Conservation (phyloP, 176 grass and related monocot genomes). For the Pharus latifolius region DNA sequence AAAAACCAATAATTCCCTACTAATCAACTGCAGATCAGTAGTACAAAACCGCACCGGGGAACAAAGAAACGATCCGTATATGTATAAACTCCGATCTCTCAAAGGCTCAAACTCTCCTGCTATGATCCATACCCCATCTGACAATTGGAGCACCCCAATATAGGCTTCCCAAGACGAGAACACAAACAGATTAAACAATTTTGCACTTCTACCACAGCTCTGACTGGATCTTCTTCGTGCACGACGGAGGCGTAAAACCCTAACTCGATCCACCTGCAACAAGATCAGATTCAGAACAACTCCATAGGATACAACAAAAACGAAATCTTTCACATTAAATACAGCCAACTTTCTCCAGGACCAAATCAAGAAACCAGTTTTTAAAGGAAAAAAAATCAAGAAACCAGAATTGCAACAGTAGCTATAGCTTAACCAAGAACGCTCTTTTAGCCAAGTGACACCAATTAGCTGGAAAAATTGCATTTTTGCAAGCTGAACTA, state of each 20-base stretch:
- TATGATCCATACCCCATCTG: conserved; percentile 12
- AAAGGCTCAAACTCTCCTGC: not conserved
- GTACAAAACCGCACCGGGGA: not conserved
- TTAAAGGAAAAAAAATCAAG: not conserved
- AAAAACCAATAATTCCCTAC: conserved; percentile 4
- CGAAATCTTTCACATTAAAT: not conserved
- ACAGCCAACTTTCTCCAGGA: too few relatives aligned
- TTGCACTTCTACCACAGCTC: not conserved
- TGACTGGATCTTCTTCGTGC: not conserved
- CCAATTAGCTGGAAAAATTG: conserved; percentile 10
- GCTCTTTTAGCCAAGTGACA: not conserved
- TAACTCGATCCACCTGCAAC: conserved; percentile 14
- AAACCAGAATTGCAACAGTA: not conserved
- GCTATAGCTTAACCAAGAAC: not conserved
- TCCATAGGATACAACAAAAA: not conserved
- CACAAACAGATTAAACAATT: not conserved
- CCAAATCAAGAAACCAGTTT: not conserved
- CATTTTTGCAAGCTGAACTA: not conserved
- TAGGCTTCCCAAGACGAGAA: conserved; percentile 4
- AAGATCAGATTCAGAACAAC: conserved; percentile 4
- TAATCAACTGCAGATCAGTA: not conserved
- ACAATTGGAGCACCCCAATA: conserved; percentile 7
- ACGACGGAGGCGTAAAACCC: not conserved
- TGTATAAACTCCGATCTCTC: not conserved
- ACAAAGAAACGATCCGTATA: not conserved